Evolutionary conservation across 768 basidiomycete species (phyloP).

Genomic region (Mrakia blollopis): DNA sequence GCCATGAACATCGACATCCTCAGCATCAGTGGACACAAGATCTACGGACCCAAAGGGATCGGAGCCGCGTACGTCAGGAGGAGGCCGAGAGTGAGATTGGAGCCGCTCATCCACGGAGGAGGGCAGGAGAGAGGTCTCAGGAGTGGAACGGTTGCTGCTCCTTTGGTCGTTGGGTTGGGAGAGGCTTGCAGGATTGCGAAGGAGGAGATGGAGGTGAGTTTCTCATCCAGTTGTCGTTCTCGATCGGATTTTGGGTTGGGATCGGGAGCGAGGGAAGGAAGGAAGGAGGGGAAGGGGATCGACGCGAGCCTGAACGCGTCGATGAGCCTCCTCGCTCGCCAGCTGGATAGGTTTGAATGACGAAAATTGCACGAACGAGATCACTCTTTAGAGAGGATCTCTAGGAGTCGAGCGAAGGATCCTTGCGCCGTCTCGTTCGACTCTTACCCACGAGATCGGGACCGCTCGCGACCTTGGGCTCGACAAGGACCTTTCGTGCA

Average conservation of each 20-base stretch:
- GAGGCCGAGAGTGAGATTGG: constrained; percentile 84
- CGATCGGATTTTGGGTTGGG: too few relatives aligned
- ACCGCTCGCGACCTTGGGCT: constrained; percentile 2
- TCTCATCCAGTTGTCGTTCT: not conserved
- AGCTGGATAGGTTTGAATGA: not conserved
- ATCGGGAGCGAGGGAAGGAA: not conserved
- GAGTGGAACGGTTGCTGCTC: constrained; percentile 87
- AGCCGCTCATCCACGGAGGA: constrained; percentile 91
- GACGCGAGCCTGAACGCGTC: not conserved
- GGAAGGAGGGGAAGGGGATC: not conserved
- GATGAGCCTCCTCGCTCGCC: not conserved
- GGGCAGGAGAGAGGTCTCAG: constrained; percentile 94
- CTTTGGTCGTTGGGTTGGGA: constrained; percentile 84
- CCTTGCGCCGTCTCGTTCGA: not conserved
- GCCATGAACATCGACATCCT: constrained; percentile 91
- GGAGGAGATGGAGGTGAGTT: constrained; percentile 84
- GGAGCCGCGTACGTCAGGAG: constrained; percentile 92
- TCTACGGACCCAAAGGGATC: constrained; percentile 96
- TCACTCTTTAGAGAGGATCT: not conserved
- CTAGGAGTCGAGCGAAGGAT: constrained; percentile 16
- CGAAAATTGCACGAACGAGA: constrained; percentile 18
- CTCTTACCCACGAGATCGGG: not conserved
- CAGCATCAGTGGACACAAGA: constrained; percentile 94
- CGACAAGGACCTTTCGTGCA: constrained; percentile 54
- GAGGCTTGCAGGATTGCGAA: constrained; percentile 90